Evolutionary conservation across 805 yeast genomes (phyloP).

Genomic region (Pichia insulana): DNA sequence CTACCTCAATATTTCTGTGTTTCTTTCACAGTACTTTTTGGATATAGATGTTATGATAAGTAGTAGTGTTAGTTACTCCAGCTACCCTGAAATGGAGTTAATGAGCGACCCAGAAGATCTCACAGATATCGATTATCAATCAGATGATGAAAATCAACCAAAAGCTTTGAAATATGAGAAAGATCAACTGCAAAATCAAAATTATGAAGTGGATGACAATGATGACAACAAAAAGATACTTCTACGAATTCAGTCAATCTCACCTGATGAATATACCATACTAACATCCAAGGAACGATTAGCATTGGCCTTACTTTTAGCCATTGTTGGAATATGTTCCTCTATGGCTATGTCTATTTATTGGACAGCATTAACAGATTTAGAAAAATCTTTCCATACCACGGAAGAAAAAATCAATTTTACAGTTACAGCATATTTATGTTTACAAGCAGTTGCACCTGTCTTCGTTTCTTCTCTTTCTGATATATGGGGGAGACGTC

Average conservation of each 20-base stretch:
- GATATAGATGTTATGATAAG: too few relatives aligned
- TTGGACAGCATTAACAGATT: conserved; percentile 62
- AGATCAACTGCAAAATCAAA: too few relatives aligned
- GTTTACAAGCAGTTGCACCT: conserved; percentile 74
- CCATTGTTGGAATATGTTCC: conserved; percentile 52
- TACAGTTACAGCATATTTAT: conserved; percentile 67
- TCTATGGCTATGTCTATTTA: conserved; percentile 70
- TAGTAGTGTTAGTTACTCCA: too few relatives aligned
- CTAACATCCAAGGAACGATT: conserved; percentile 34
- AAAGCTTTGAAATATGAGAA: too few relatives aligned
- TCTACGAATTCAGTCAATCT: neutral
- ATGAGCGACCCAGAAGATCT: too few relatives aligned
- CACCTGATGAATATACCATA: conserved; percentile 33
- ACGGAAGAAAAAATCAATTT: conserved; percentile 52
- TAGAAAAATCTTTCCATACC: conserved; percentile 47
- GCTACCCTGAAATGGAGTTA: neutral
- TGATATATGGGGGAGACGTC: conserved; percentile 66
- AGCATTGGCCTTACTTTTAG: conserved; percentile 33
- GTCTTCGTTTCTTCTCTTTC: conserved; percentile 59
- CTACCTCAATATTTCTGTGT: too few relatives aligned
- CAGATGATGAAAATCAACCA: too few relatives aligned
- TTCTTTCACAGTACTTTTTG: too few relatives aligned
- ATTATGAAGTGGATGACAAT: too few relatives aligned
- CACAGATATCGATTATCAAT: too few relatives aligned
- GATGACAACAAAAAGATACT: neutral